phyloP scores from a whole-genome alignment of 1,284 basidiomycete genomes.

The Pterulicium gracile region DNA sequence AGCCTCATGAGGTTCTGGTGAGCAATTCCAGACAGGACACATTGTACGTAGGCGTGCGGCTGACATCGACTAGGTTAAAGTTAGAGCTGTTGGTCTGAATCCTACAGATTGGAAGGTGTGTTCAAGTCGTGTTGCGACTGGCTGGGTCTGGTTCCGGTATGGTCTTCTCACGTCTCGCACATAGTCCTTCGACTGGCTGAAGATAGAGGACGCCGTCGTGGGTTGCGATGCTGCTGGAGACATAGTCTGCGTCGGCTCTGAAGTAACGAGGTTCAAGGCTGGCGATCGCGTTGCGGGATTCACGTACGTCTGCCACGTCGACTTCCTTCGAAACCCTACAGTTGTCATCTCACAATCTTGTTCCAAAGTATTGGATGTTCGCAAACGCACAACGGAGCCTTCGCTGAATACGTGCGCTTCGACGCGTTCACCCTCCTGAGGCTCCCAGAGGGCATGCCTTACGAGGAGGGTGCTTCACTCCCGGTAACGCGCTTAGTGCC shows the following conservation, averaged over 20 bases:
- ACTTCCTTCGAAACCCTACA: neutral
- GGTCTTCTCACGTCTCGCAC: no score
- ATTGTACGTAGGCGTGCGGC: neutral
- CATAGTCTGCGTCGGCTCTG: conserved; percentile 5
- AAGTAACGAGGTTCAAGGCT: conserved; percentile 4
- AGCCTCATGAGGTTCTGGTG: neutral
- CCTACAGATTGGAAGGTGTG: conserved; percentile 9
- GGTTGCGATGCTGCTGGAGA: conserved; percentile 6
- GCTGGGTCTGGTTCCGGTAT: no score
- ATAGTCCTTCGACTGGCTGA: neutral
- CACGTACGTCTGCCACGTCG: neutral
- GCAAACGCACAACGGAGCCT: conserved; percentile 13
- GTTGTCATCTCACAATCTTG: no score
- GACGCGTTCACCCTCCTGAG: conserved; percentile 10
- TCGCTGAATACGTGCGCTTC: conserved; percentile 17
- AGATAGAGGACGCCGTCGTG: neutral
- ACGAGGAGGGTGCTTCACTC: conserved; percentile 16
- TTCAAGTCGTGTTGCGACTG: neutral
- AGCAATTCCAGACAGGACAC: neutral
- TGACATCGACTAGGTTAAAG: neutral
- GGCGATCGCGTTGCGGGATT: conserved; percentile 7
- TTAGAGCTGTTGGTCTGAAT: conserved; percentile 9
- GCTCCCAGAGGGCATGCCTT: conserved; percentile 13
- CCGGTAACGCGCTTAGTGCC: no score
- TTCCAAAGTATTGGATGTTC: neutral